phyloP scores from a whole-genome alignment of 805 yeast genomes.

The Metschnikowia henanensis region DNA sequence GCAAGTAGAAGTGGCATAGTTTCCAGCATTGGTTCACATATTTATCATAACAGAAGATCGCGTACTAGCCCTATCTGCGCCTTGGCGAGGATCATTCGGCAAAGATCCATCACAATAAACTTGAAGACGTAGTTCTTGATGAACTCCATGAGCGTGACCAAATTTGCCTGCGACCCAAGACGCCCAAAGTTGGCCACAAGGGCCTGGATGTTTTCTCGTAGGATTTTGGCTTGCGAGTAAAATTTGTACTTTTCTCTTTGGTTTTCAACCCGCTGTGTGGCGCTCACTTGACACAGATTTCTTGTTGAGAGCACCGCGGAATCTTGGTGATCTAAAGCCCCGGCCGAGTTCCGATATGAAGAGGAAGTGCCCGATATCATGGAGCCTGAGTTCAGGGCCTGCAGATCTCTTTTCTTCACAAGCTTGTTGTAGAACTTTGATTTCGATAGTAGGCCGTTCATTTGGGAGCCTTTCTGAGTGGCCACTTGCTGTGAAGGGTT shows the following conservation, averaged over 20 bases:
- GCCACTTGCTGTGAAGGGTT: neutral
- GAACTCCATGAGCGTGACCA: slow-evolving; percentile 35
- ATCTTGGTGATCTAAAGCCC: slow-evolving; percentile 15
- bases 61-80: slow-evolving; percentile 3
- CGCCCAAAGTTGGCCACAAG: slow-evolving; percentile 12
- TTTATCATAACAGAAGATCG: slow-evolving; percentile 1
- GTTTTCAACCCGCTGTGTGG: slow-evolving; percentile 28
- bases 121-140: slow-evolving; percentile 34
- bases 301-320: slow-evolving; percentile 16
- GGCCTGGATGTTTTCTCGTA: slow-evolving; percentile 18
- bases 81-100: slow-evolving; percentile 32
- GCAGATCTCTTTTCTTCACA: slow-evolving; percentile 38
- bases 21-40: too few species aligned
- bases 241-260: slow-evolving; percentile 35
- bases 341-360: slow-evolving; percentile 22
- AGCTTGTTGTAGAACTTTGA: slow-evolving; percentile 37
- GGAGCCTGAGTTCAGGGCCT: slow-evolving; percentile 15
- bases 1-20: too few species aligned
- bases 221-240: slow-evolving; percentile 27
- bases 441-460: slow-evolving; percentile 30
- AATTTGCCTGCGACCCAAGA: slow-evolving; percentile 17
- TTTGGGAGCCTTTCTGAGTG: slow-evolving; percentile 8
- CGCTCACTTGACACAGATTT: slow-evolving; percentile 9
- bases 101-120: slow-evolving; percentile 37
- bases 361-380: slow-evolving; percentile 26